These are phyloP conservation scores for Hemisphaericaspora xylofermentans DNA, from an alignment of 1,139 yeast genomes.

Conservation along the genomic window DNA sequence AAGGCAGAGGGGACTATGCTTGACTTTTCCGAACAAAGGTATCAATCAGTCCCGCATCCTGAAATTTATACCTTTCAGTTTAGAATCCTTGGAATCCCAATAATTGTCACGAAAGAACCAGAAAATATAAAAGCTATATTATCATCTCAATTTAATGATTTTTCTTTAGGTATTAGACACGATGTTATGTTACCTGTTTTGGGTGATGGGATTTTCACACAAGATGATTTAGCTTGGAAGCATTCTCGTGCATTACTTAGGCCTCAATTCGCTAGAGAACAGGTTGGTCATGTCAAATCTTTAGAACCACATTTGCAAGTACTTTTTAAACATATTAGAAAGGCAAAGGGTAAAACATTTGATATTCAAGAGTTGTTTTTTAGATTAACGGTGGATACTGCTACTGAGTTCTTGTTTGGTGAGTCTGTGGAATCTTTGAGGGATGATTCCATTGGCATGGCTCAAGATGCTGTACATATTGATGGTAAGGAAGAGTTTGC, in stretches of 20 bases:
- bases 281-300: constrained; percentile 47
- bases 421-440: constrained; percentile 46
- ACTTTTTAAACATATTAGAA: constrained; percentile 33
- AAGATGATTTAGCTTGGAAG: constrained; percentile 57
- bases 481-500: constrained; percentile 42
- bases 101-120: constrained; percentile 34
- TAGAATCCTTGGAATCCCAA: constrained; percentile 20
- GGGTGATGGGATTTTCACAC: constrained; percentile 60
- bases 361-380: constrained; percentile 53
- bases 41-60: constrained; percentile 9
- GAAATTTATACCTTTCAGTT: constrained; percentile 20
- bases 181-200: constrained; percentile 41
- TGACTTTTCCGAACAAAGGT: constrained; percentile 20
- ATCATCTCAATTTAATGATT: constrained; percentile 50
- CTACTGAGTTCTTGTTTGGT: constrained; percentile 61
- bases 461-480: constrained; percentile 15
- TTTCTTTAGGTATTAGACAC: constrained; percentile 51
- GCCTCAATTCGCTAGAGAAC: constrained; percentile 59
- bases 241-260: constrained; percentile 58
- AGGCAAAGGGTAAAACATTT: constrained; percentile 29
- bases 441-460: constrained; percentile 24
- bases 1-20: constrained; percentile 25
- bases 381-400: constrained; percentile 54
- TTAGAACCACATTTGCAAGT: constrained; percentile 49
- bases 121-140: constrained; percentile 42